A percentile compares a stretch with the other conserved stretches of the same genome.
Evolutionary conservation across 202 grass and related monocot genomes (phyloP).

Genomic region (Schoenoplectus tabernaemontani): DNA sequence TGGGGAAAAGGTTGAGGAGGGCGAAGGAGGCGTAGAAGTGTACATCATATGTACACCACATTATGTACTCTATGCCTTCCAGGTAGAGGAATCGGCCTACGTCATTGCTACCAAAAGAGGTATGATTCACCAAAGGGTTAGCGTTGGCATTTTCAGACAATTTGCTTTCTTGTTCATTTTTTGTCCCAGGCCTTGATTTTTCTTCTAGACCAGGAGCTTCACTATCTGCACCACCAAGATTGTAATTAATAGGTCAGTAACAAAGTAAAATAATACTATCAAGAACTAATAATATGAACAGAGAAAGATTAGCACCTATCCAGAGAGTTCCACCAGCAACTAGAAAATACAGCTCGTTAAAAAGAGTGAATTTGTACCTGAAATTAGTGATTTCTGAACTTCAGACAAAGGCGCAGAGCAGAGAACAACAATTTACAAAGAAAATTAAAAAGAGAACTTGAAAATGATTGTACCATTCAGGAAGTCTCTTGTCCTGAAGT

Average conservation of each 20-base stretch:
- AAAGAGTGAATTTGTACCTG: slow-evolving; percentile 97
- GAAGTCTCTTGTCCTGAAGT: slow-evolving; percentile 65
- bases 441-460: slow-evolving; percentile 16
- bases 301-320: slow-evolving; percentile 58
- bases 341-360: slow-evolving; percentile 93
- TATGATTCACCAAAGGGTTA: not conserved
- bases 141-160: not conserved
- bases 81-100: slow-evolving; percentile 88
- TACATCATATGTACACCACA: slow-evolving; percentile 96
- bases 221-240: not conserved
- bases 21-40: slow-evolving; percentile 97
- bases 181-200: slow-evolving; percentile 2
- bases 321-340: slow-evolving; percentile 93
- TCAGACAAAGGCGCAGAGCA: slow-evolving; percentile 15
- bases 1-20: slow-evolving; percentile 83
- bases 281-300: not conserved
- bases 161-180: not conserved
- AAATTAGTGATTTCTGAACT: slow-evolving; percentile 30
- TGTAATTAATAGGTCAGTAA: not conserved
- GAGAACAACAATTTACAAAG: slow-evolving; percentile 2
- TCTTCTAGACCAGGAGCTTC: slow-evolving; percentile 19
- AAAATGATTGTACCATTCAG: slow-evolving; percentile 62
- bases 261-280: not conserved
- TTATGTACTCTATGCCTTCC: slow-evolving; percentile 96
- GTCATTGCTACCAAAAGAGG: slow-evolving; percentile 17